phyloP scores from a whole-genome alignment of 1,139 yeast species.

The Zygoascus sp. region DNA sequence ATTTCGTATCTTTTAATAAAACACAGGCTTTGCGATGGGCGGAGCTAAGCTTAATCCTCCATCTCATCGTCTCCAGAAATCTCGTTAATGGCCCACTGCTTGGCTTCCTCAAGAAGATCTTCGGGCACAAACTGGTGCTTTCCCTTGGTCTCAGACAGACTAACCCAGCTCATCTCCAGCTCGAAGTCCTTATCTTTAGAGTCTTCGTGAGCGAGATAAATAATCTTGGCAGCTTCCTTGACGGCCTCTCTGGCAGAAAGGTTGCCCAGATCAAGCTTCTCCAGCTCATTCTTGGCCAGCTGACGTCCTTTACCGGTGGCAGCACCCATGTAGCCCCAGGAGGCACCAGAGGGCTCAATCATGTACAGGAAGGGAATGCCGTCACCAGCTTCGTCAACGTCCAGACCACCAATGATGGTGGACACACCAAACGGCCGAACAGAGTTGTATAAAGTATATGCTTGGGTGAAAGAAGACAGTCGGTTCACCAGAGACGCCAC shows the following conservation, averaged over 20 bases:
- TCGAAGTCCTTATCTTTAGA: slow-evolving; percentile 97
- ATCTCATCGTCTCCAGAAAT: slow-evolving; percentile 58
- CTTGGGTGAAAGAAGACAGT: slow-evolving; percentile 89
- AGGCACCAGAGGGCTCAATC: slow-evolving; percentile 96
- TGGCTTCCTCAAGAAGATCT: slow-evolving; percentile 75
- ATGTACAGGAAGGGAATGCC: slow-evolving; percentile 83
- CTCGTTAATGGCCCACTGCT: slow-evolving; percentile 73
- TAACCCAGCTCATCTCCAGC: slow-evolving; percentile 87
- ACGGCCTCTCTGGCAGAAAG: slow-evolving; percentile 77
- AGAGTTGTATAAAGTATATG: slow-evolving; percentile 91
- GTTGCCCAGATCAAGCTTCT: slow-evolving; percentile 72
- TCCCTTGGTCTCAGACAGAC: slow-evolving; percentile 72
- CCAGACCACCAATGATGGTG: slow-evolving; percentile 90
- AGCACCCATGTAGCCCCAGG: slow-evolving; percentile 97
- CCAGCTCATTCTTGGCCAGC: slow-evolving; percentile 91
- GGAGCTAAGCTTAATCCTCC: slow-evolving; percentile 32
- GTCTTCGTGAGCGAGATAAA: slow-evolving; percentile 93
- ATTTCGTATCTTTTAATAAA: not conserved
- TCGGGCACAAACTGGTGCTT: slow-evolving; percentile 74
- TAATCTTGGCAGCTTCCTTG: slow-evolving; percentile 88
- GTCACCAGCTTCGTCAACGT: slow-evolving; percentile 45
- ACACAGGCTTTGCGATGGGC: not conserved
- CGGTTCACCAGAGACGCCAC: slow-evolving; percentile 82
- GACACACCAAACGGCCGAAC: slow-evolving; percentile 97
- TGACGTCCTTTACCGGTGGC: slow-evolving; percentile 99